Evolutionary conservation across 108 stramenopile species (phyloP), one percentile per base, ranked within the genome.

Genomic region (Heterococcus sp.): DNA sequence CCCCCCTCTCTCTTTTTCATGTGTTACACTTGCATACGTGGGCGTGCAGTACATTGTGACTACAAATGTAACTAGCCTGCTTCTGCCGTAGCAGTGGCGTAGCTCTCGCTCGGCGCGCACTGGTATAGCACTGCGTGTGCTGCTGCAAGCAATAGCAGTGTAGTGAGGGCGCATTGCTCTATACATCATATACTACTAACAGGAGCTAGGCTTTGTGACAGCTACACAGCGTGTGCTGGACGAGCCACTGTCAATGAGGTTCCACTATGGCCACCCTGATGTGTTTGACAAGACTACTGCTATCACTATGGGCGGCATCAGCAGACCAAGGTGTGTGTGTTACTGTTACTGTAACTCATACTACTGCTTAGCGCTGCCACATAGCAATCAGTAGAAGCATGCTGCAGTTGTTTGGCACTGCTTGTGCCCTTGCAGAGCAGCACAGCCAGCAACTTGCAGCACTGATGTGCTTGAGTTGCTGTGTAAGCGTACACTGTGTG

Each of bases 171-270:
- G n/a, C n/a, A n/a, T n/a, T n/a, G n/a, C n/a, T n/a, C 46, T 58
- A 21, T 58, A 21, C 46, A 14, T 21, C 21, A 14, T 14, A n/a
- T n/a, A n/a, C n/a, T 58, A 21, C 8, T 3, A 3, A 3, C 5
- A 67, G 87, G 97, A 98, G 87, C 93, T 92, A 58, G 93, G 93
- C 26, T 98, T 98, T 75, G 95, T 96, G 27, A 95, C 97, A 38
- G 88, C 96, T 11, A 95, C 95, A 37, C 97, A 98, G 76, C 93
- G 97, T 38, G 95, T 95, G 29, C 81, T 82, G 26, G 68, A 75
- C 38, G 66, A 82, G 66, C 81, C 81, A 11, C 75, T 82, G 0
- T 33, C 39, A 40, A 34, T 76, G 14, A 68, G 82, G 11, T 73
- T 76, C 5, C 46, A 8, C 46, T 21, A 8, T 21, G 14, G 46